Conservation (phyloP, 2,329 filamentous ascomycete species). For the Fusarium sp. region DNA sequence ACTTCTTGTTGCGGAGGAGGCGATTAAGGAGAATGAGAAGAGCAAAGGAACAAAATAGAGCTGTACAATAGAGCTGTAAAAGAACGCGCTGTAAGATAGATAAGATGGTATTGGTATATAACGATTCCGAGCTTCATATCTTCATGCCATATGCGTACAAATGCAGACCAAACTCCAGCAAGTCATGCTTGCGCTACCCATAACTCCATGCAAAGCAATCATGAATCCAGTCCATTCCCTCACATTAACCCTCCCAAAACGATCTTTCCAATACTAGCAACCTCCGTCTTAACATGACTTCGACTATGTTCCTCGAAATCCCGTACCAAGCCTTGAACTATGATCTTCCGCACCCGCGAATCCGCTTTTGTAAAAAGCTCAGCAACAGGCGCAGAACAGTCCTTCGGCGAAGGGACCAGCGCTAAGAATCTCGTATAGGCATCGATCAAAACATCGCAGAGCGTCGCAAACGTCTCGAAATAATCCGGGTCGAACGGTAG, state of each 20-base stretch:
- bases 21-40: constrained; percentile 48
- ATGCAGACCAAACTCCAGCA: constrained; percentile 34
- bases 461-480: constrained; percentile 92
- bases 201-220: constrained; percentile 34
- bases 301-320: constrained; percentile 94
- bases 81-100: constrained; percentile 34
- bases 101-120: constrained; percentile 10
- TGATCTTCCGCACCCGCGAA: constrained; percentile 84
- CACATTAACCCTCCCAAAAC: constrained; percentile 87
- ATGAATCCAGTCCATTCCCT: constrained; percentile 15
- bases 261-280: constrained; percentile 87
- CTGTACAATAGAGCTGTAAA: constrained; percentile 7
- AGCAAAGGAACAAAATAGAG: constrained; percentile 21
- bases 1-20: constrained; percentile 73
- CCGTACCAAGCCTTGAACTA: constrained; percentile 85
- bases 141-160: constrained; percentile 15
- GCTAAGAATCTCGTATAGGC: constrained; percentile 83
- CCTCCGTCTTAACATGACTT: constrained; percentile 79
- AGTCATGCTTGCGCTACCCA: constrained; percentile 31
- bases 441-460: constrained; percentile 96
- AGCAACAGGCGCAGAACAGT: constrained; percentile 76
- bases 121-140: constrained; percentile 24
- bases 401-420: constrained; percentile 78
- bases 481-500: constrained; percentile 97
- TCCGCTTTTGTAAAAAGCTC: constrained; percentile 94